Percentiles rank a stretch among this genome's conserved stretches.
Evolutionary conservation across 305 asterid species (phyloP).

Genomic region (Lippia alba): DNA sequence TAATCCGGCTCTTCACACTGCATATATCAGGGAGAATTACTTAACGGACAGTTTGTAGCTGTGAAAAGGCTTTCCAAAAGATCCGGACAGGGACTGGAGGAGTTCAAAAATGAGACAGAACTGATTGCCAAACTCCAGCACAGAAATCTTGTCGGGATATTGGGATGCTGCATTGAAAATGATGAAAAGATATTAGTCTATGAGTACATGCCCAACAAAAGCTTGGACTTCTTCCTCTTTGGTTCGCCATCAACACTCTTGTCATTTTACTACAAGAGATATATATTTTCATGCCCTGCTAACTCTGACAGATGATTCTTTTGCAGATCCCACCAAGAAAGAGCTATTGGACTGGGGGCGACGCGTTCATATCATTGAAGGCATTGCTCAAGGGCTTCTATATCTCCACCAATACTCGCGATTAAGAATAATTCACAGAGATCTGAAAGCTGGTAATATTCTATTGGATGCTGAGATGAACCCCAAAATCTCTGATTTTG

Average conservation of each 20-base stretch:
- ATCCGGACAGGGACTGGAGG: too few species aligned
- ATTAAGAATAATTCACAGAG: conserved; percentile 43
- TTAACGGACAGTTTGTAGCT: neutral
- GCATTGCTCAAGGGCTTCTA: conserved; percentile 54
- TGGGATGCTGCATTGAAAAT: too few species aligned
- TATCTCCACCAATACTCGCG: conserved; percentile 57
- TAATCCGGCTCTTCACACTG: neutral
- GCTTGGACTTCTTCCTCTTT: too few species aligned
- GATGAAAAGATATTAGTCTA: too few species aligned
- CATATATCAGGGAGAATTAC: neutral
- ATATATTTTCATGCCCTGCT: too few species aligned
- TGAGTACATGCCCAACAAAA: too few species aligned
- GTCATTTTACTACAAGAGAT: too few species aligned
- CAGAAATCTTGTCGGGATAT: too few species aligned
- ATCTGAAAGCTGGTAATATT: conserved; percentile 35
- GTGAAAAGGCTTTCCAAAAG: conserved; percentile 3
- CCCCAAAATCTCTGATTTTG: conserved; percentile 39
- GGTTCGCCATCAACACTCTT: too few species aligned
- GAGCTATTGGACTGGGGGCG: conserved; percentile 42
- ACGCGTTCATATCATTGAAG: conserved; percentile 46
- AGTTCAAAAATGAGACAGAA: too few species aligned
- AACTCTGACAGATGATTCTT: too few species aligned
- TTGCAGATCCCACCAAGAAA: neutral
- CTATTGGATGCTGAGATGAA: conserved; percentile 36
- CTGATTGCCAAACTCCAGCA: too few species aligned